Conservation (phyloP, 345 rosid genomes). For the Barbarea vulgaris region DNA sequence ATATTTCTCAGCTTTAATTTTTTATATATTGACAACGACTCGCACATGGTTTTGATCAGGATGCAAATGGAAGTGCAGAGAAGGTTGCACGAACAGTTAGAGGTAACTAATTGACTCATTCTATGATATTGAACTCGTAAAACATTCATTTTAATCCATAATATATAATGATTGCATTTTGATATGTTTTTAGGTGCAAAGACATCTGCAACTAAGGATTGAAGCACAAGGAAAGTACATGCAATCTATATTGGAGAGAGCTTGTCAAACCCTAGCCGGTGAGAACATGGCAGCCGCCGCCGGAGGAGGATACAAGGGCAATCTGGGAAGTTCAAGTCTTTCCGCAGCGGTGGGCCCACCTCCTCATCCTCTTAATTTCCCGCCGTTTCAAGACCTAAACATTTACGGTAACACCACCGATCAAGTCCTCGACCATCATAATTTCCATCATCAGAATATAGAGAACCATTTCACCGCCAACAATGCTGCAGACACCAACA, state of each 20-base stretch:
- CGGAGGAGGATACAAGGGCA: conserved; percentile 51
- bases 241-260: conserved; percentile 95
- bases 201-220: conserved; percentile 94
- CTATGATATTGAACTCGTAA: neutral
- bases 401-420: conserved; percentile 62
- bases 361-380: conserved; percentile 60
- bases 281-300: conserved; percentile 53
- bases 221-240: conserved; percentile 99
- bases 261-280: conserved; percentile 88
- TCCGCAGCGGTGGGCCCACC: conserved; percentile 45
- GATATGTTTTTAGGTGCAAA: conserved; percentile 68
- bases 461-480: conserved; percentile 58
- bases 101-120: conserved; percentile 51
- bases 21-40: conserved; percentile 38
- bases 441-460: conserved; percentile 58
- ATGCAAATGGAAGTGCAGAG: conserved; percentile 99
- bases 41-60: conserved; percentile 64
- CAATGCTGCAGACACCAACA: conserved; percentile 45
- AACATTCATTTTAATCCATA: neutral
- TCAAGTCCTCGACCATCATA: conserved; percentile 61
- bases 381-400: conserved; percentile 92
- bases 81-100: conserved; percentile 95
- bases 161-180: neutral
- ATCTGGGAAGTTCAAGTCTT: conserved; percentile 53
- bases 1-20: neutral